phyloP scores from a whole-genome alignment of 371 early-diverging fungal genomes.

The Apophysomyces trapeziformis region DNA sequence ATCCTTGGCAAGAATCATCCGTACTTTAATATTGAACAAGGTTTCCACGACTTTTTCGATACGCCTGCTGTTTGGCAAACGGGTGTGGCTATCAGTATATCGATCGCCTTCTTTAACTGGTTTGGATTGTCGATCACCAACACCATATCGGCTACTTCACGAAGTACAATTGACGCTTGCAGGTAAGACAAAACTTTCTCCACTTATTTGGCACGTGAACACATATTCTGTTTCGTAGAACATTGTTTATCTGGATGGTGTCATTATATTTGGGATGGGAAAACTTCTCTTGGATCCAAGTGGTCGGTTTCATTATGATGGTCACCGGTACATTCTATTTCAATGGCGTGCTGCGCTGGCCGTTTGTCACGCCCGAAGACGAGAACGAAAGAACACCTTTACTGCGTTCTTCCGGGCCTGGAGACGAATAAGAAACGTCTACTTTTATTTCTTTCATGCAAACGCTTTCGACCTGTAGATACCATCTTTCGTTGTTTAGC shows the following conservation, averaged over 20 bases:
- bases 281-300: slow-evolving; percentile 88
- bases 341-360: slow-evolving; percentile 78
- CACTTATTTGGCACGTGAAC: background rate
- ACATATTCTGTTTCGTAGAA: slow-evolving; percentile 51
- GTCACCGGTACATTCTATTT: slow-evolving; percentile 92
- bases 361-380: slow-evolving; percentile 31
- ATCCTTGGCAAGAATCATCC: slow-evolving; percentile 64
- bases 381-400: slow-evolving; percentile 38
- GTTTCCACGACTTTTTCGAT: slow-evolving; percentile 75
- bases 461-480: slow-evolving; percentile 6
- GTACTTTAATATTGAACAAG: slow-evolving; percentile 79
- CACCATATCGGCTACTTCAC: slow-evolving; percentile 82
- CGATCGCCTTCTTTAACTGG: slow-evolving; percentile 94
- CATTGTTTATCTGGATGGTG: slow-evolving; percentile 94
- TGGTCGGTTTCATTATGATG: slow-evolving; percentile 80
- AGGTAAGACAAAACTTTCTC: slow-evolving; percentile 36
- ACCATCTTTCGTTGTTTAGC: background rate
- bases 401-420: slow-evolving; percentile 19
- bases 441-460: background rate
- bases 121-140: slow-evolving; percentile 93
- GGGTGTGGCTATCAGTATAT: slow-evolving; percentile 80
- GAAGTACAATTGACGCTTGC: slow-evolving; percentile 95
- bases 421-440: slow-evolving; percentile 3
- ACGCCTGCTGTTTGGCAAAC: slow-evolving; percentile 72
- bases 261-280: slow-evolving; percentile 94